Conservation (phyloP, 345 rosid genomes). For the Balakata baccata region DNA sequence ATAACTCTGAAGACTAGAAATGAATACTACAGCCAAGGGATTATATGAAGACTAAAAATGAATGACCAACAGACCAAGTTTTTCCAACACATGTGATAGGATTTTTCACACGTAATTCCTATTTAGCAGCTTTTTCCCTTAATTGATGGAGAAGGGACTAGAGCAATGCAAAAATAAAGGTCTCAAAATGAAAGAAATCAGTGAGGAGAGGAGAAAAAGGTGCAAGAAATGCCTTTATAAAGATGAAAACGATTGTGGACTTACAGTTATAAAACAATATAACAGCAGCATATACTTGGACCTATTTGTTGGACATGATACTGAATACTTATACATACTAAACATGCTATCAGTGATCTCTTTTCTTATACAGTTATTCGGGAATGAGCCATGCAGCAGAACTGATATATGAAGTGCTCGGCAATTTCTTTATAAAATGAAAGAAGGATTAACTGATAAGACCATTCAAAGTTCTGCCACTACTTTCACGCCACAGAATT, state of each 20-base stretch:
- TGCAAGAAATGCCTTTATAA: not conserved
- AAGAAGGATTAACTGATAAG: not conserved
- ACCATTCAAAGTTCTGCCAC: not conserved
- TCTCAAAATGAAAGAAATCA: conserved; percentile 1
- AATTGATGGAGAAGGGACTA: not conserved
- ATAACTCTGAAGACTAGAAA: too few species aligned
- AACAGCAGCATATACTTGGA: too few species aligned
- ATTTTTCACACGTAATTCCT: not conserved
- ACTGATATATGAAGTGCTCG: not conserved
- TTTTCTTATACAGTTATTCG: not conserved
- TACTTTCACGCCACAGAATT: not conserved
- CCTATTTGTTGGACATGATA: not conserved
- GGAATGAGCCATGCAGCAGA: not conserved
- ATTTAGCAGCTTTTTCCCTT: not conserved
- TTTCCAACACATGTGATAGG: not conserved
- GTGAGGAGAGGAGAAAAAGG: not conserved
- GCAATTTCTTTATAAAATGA: not conserved
- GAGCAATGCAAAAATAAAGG: conserved; percentile 4
- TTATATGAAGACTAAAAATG: not conserved
- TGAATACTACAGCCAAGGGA: not conserved
- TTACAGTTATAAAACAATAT: too few species aligned
- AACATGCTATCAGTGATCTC: not conserved
- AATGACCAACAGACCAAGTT: not conserved
- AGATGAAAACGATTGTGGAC: not conserved
- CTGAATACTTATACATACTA: not conserved